Percentiles rank a stretch among this genome's conserved stretches.
These are phyloP conservation scores for Ogataea hybrid DNA, from an alignment of 1,139 yeast species.

Conservation along the genomic window DNA sequence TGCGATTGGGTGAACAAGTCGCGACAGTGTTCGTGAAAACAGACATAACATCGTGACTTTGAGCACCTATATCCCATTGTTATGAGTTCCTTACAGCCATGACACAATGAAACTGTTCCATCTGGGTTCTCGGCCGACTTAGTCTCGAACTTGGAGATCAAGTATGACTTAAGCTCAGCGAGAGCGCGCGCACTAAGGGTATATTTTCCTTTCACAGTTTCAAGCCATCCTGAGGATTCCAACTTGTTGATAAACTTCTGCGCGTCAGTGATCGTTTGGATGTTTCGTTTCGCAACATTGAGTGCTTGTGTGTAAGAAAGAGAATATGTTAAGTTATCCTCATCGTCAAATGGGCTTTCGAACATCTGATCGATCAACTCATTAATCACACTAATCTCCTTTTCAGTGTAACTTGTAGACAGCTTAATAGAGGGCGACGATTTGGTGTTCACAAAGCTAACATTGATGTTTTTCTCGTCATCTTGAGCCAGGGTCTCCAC, in stretches of 20 bases:
- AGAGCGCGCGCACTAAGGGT: slow-evolving; percentile 41
- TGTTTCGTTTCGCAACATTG: slow-evolving; percentile 34
- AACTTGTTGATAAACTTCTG: slow-evolving; percentile 39
- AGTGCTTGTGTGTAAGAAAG: slow-evolving; percentile 29
- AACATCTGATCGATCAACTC: slow-evolving; percentile 45
- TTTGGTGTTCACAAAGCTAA: slow-evolving; percentile 41
- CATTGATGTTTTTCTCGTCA: slow-evolving; percentile 35
- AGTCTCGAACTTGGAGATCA: slow-evolving; percentile 44
- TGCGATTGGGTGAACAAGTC: slow-evolving; percentile 34
- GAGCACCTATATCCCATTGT: slow-evolving; percentile 50
- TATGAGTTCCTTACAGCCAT: slow-evolving; percentile 54
- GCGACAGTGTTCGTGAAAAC: slow-evolving; percentile 52
- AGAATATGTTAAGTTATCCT: slow-evolving; percentile 20
- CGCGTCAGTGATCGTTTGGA: slow-evolving; percentile 28
- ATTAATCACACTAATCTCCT: slow-evolving; percentile 51
- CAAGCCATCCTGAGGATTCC: slow-evolving; percentile 56
- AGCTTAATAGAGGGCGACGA: slow-evolving; percentile 42
- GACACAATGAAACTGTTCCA: slow-evolving; percentile 47
- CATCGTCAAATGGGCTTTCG: slow-evolving; percentile 19
- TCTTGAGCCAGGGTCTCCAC: slow-evolving; percentile 40
- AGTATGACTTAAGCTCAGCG: slow-evolving; percentile 46
- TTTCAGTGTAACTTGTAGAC: slow-evolving; percentile 42
- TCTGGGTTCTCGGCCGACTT: slow-evolving; percentile 30
- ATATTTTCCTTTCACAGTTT: slow-evolving; percentile 27
- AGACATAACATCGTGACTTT: slow-evolving; percentile 34